Evolutionary conservation across 2,329 filamentous ascomycete genomes (phyloP), one percentile per base, ranked within the genome.

Genomic region (Botrytis paeoniae): DNA sequence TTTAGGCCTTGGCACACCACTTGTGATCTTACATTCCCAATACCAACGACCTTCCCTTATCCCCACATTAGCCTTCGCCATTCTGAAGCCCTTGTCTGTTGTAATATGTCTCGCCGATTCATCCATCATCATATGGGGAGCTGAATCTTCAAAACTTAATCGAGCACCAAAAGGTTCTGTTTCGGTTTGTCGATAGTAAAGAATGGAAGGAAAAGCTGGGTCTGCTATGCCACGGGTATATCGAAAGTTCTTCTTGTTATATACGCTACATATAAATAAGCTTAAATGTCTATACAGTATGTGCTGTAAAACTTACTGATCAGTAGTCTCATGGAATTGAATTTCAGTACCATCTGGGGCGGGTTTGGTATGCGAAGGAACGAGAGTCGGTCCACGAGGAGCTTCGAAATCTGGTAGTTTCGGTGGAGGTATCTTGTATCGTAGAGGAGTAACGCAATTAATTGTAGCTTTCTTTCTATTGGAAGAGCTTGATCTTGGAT

Each of bases 221-320:
- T 98, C 95, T 77, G 94, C 94, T 76, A 98, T 95, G 81, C 93
- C 97, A 78, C 95, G 93, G 45, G 91, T 92, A 81, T 98, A 98
- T 74, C 94, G 92, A 81, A 95, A 98, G 72, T 91, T 89, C 78
- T 89, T 90, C 78, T 91, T 90, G 76, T 91, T 91, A 73, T 85
- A 88, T 25, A 89, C 87, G 79, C 88, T 89, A 59, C 25, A n/a
- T 12, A 20, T 14, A 37, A 60, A 62, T 80, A 75, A 78, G 74
- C 32, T 61, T 61, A 48, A 22, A 20, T 48, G 25, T 43, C 22
- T 43, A 70, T 63, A 2, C 22, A 39, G 41, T 73, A 63, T 59
- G 22, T 25, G 39, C 20, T 43, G 25, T 18, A 59, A 59, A 65
- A 82, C 88, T 81, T 82, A 91, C 89, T 91, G 89, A 73, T 92